Evolutionary conservation across 2,329 filamentous ascomycete genomes (phyloP), one percentile per base, ranked within the genome.

Genomic region (Pseudophaeomoniella oleicola): DNA sequence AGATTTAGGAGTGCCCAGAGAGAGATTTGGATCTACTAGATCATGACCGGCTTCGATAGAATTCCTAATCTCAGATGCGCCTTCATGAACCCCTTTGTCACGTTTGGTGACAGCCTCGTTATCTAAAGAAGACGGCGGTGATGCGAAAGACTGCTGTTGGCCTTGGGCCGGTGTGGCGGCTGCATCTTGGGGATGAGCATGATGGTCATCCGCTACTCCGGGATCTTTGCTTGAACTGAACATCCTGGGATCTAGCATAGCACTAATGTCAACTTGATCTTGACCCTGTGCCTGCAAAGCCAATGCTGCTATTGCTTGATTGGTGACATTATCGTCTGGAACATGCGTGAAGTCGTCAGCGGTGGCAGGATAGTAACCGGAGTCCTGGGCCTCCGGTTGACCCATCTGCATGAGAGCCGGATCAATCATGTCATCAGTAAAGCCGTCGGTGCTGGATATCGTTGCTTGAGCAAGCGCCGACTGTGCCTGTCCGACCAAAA

Each of bases 51-150:
- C 22, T 31, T 33, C 17, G 35, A 32, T 30, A 38, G 19, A 15
- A 11, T 19, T 19, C 19, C 15, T 32, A 22, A 35, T 19, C 16
- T 30, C 16, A 16, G 35, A 15, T 13, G 5, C 16, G 5, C 27
- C 30, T 13, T 19, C 16, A 11, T 3, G 12, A 16, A 12, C 12
- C 13, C 12, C 15, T 4, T 11, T 34, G 11, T 37, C 19, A 9
- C 40, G 34, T 34, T 35, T 39, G 17, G 35, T 49, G 35, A 60
- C 59, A 37, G 50, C 52, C 39, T 62, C 59, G 37, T 61, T 60
- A 30, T 52, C 56, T 38, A 61, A 51, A 15, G 60, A 63, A 16
- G 58, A 62, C 11, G 60, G 61, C 14, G 61, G 61, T 2, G 61
- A 64, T 10, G 63, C 60, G 32, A 64, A 48, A 11, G 57, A 56